Percentiles rank a stretch among this genome's conserved stretches.
These are phyloP conservation scores for Fusarium succisae DNA, from an alignment of 2,329 filamentous ascomycete species.

Conservation along the genomic window DNA sequence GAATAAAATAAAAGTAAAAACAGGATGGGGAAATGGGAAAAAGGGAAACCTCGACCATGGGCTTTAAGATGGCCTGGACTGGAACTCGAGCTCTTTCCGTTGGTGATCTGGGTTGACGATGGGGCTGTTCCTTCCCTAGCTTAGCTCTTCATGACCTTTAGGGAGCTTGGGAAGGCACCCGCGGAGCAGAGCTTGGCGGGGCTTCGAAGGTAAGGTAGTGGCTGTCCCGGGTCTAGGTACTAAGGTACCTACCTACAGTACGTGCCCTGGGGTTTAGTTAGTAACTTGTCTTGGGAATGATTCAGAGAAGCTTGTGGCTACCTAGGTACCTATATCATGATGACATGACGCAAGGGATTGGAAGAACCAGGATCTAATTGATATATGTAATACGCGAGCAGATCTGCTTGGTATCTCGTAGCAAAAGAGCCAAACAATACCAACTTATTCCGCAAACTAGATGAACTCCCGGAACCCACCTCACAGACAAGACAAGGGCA, in stretches of 20 bases:
- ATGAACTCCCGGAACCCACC: not conserved
- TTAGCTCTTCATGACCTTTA: conserved; percentile 16
- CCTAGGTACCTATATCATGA: not conserved
- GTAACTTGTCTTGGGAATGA: not conserved
- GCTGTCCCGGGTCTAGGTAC: not conserved
- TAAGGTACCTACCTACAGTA: not conserved
- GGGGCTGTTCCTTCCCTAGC: conserved; percentile 24
- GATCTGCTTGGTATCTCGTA: not conserved
- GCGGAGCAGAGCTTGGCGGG: conserved; percentile 7
- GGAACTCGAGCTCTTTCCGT: conserved; percentile 21
- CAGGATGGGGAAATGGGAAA: conserved; percentile 5
- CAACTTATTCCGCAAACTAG: not conserved
- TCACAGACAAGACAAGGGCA: not conserved
- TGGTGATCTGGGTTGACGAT: conserved; percentile 11
- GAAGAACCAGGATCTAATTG: not conserved
- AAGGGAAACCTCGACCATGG: conserved; percentile 1
- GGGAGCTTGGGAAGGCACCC: conserved; percentile 23
- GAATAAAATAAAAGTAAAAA: not conserved
- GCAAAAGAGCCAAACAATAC: not conserved
- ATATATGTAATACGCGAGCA: not conserved
- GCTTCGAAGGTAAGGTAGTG: conserved; percentile 2
- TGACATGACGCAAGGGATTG: not conserved
- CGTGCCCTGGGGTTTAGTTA: not conserved
- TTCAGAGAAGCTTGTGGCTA: not conserved
- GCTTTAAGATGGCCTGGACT: conserved; percentile 8